phyloP scores from a whole-genome alignment of 2,329 filamentous ascomycete species.

The Grosmannia serpens region DNA sequence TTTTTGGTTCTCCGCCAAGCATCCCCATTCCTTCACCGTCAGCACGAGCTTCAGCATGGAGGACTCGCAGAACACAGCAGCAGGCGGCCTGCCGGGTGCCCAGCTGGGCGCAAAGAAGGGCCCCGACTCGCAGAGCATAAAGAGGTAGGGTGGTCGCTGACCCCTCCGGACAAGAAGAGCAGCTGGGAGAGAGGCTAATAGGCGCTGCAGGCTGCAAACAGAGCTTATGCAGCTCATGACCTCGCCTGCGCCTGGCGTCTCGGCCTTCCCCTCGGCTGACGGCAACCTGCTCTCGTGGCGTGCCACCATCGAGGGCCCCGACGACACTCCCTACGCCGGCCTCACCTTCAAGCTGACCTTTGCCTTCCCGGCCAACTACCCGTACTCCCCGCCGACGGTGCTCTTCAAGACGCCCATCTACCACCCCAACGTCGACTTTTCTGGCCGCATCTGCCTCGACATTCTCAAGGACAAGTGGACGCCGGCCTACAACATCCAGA shows the following conservation, averaged over 20 bases:
- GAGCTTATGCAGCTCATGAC: conserved; percentile 99
- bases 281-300: conserved; percentile 89
- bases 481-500: conserved; percentile 92
- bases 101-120: conserved; percentile 50
- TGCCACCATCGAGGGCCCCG: conserved; percentile 84
- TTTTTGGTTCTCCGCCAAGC: neutral
- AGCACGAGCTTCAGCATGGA: conserved; percentile 44
- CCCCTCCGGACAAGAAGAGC: no score
- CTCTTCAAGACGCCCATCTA: conserved; percentile 98
- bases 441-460: conserved; percentile 90
- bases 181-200: neutral
- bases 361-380: conserved; percentile 83
- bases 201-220: conserved; percentile 63
- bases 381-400: conserved; percentile 80
- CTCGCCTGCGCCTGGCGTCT: conserved; percentile 82
- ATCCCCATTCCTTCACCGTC: neutral
- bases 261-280: conserved; percentile 83
- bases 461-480: conserved; percentile 99
- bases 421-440: conserved; percentile 97
- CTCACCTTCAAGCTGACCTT: conserved; percentile 89
- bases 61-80: conserved; percentile 57
- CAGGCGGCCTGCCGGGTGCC: conserved; percentile 49
- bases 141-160: conserved; percentile 42
- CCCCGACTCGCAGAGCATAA: conserved; percentile 62
- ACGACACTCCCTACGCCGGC: conserved; percentile 80